Conservation (phyloP, 108 stramenopile genomes). For the Skeletonema grethae region DNA sequence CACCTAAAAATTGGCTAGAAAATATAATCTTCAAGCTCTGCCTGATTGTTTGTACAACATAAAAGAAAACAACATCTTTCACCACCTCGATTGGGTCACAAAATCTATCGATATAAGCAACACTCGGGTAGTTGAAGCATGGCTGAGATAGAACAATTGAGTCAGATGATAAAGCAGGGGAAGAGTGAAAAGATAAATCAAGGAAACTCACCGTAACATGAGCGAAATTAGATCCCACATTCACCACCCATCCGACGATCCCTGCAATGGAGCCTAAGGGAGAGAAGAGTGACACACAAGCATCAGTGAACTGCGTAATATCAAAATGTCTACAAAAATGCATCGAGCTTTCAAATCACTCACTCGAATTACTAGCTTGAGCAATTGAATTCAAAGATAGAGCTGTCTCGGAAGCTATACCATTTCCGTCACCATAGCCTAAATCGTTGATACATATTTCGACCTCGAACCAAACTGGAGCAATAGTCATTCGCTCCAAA, state of each 20-base stretch:
- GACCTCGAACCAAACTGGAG: conserved; percentile 25
- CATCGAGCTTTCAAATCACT: not conserved
- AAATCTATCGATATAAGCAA: conserved; percentile 22
- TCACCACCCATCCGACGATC: conserved; percentile 30
- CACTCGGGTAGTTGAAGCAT: conserved; percentile 22
- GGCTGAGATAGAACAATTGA: conserved; percentile 4
- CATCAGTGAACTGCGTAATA: not conserved
- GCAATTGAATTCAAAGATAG: conserved; percentile 24
- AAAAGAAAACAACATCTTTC: conserved; percentile 14
- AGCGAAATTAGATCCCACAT: conserved; percentile 36
- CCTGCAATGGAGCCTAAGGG: conserved; percentile 16
- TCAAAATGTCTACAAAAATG: not conserved
- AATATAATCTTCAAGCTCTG: conserved; percentile 38
- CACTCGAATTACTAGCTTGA: conserved; percentile 25
- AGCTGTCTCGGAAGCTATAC: conserved; percentile 6
- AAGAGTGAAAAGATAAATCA: not conserved
- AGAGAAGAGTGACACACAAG: not conserved
- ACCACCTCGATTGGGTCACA: conserved; percentile 28
- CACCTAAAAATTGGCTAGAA: conserved; percentile 32
- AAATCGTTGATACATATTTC: conserved; percentile 34
- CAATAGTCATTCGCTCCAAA: conserved; percentile 24
- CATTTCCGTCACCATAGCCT: not conserved
- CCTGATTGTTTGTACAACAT: conserved; percentile 26
- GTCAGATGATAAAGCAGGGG: not conserved
- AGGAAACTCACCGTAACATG: conserved; percentile 21